Base-by-base conservation (phyloP, 352 stramenopile genomes). In the Discostella stelligera region DNA sequence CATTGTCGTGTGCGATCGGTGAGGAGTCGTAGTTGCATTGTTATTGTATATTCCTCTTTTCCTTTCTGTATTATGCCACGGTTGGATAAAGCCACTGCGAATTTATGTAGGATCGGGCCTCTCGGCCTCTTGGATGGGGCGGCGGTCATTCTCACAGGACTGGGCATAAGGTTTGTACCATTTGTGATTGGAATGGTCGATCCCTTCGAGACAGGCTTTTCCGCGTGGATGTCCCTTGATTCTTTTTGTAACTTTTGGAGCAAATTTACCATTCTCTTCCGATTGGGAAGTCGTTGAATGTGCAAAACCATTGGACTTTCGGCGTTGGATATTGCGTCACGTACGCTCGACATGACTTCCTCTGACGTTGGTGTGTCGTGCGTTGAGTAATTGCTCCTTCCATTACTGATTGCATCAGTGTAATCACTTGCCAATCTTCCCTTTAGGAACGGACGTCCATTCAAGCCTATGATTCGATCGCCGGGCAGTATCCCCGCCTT, bases 381-480 rank as follows among this genome's bases (percentile, higher is more conserved):
- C 9, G n/a, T 23, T 10, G 37, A 44, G 13, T 14, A 44, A 44
- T 60, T 6, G 23, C 46, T 66, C 9, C 23, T 37, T 21, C 23
- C 58, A 44, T 52, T 79, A 46, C 59, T 74, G 3, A 20, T 20
- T 4, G 44, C n/a, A 30, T 55, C 20, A 54, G 18, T 32, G 59
- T 68, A 64, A 64, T 54, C 11, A 67, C 37, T 72, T 18, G 50
- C 54, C 18, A 61, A 65, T 16, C 48, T 56, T 37, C 65, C 66
- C 54, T 69, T 62, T 32, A 82, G 56, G 55, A 91, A 84, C 5
- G 80, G 62, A 0, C 27, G 44, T 30, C 87, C 87, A 77, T 92
- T 91, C 39, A 91, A 77, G 9, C 87, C 87, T 37, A 93, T 53
- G 16, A 93, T 55, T 16, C 69, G 59, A 83, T 91, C 84, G 10